Evolutionary conservation across 441 rosid species (phyloP), one percentile per base, ranked within the genome.

Genomic region (Breynia disticha): DNA sequence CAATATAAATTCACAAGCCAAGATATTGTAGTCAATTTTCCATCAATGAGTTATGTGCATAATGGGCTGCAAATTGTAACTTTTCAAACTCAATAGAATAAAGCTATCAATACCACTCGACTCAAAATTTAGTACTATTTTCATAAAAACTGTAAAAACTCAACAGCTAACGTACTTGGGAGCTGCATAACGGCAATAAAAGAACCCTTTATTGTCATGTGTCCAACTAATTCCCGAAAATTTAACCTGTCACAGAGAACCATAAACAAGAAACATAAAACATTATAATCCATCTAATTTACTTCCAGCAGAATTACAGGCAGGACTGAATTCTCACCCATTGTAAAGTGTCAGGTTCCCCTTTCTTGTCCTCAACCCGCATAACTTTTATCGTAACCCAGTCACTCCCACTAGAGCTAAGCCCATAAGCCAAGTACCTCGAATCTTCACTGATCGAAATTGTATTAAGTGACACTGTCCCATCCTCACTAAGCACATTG

Each of bases 371-470:
- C 55, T 75, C 82, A 16, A 89, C 52, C 37, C 64, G 72, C 95
- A 83, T 80, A 53, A 86, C 75, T 54, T 93, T 83, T 45, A 93
- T 73, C 0, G 84, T 86, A 52, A 76, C 80, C 97, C 99, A 93
- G 67, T 89, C 99, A 32, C 99, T 93, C 45, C 99, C 97, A 55
- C 90, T 94, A 0, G 90, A 64, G 67, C 99, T 87, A 61, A 94
- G 85, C 52, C 83, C 95, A 46, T 84, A 84, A 0, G 95, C 96
- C 72, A 87, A 57, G 68, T 78, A 80, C 68, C 80, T 81, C 11
- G 81, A 93, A 59, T 89, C 94, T 81, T 84, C 75, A 32, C 99
- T 87, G 5, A 87, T 70, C 13, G 84, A 66, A 56, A 74, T 16
- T 0, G 69, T 79, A 63, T 48, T 80, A 48, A 87, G 66, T 14